Evolutionary conservation across 495 filamentous ascomycete genomes (phyloP).

Genomic region (Hyaloscypha bicolor): DNA sequence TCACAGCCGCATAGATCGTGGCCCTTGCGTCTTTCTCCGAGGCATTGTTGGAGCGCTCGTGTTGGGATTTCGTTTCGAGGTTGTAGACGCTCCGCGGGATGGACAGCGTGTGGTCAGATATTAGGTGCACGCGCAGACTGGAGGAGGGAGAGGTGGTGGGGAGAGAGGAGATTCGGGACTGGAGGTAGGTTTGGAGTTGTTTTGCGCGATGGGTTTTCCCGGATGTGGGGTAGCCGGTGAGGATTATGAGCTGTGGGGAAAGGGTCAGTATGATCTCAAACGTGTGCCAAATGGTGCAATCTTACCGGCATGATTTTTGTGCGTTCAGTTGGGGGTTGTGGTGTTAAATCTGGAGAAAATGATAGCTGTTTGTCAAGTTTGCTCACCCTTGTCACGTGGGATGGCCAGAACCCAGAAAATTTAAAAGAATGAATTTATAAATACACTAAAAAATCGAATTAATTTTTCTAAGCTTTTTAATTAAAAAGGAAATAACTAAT

Average conservation of each 20-base stretch:
- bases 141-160: slow-evolving; percentile 39
- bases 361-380: too few species aligned
- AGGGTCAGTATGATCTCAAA: not conserved
- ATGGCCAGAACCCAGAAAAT: too few species aligned
- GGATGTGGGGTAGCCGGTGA: slow-evolving; percentile 91
- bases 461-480: too few species aligned
- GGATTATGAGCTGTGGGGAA: slow-evolving; percentile 73
- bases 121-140: slow-evolving; percentile 62
- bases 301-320: slow-evolving; percentile 5
- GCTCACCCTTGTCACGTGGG: too few species aligned
- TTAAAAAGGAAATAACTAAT: too few species aligned
- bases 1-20: slow-evolving; percentile 79
- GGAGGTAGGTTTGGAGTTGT: slow-evolving; percentile 73
- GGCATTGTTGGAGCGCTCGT: slow-evolving; percentile 55
- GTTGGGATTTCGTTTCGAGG: slow-evolving; percentile 49
- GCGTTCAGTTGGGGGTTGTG: not conserved
- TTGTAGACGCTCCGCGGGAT: slow-evolving; percentile 65
- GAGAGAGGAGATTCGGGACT: slow-evolving; percentile 47
- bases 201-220: slow-evolving; percentile 86
- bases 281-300: not conserved
- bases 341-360: too few species aligned
- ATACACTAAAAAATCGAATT: too few species aligned
- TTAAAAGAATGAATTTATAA: too few species aligned
- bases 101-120: slow-evolving; percentile 67
- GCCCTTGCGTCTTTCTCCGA: slow-evolving; percentile 94